Evolutionary conservation across 345 rosid species (phyloP).

Genomic region (Odontarrhena argentea): DNA sequence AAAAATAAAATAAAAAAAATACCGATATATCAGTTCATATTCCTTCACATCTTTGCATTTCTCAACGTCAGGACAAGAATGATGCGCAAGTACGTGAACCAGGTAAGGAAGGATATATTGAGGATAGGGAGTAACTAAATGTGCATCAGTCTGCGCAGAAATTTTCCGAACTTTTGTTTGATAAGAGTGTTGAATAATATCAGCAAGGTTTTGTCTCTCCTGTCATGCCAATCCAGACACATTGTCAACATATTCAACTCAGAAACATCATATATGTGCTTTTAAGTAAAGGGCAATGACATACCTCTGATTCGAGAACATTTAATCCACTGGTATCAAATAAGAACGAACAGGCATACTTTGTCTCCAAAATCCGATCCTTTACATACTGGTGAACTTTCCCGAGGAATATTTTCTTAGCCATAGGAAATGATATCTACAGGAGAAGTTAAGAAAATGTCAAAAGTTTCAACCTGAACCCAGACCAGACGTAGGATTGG

Average conservation of each 20-base stretch:
- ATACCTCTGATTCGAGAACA: conserved; percentile 69
- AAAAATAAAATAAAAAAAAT: not conserved
- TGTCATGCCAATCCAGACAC: conserved; percentile 44
- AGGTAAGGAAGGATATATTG: conserved; percentile 69
- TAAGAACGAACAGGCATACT: conserved; percentile 83
- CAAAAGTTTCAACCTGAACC: conserved; percentile 14
- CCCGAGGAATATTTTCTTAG: conserved; percentile 67
- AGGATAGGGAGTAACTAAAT: conserved; percentile 54
- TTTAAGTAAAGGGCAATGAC: conserved; percentile 38
- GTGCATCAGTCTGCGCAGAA: conserved; percentile 65
- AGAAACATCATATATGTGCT: conserved; percentile 22
- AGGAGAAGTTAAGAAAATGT: conserved; percentile 25
- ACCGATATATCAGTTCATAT: conserved; percentile 82
- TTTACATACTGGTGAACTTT: conserved; percentile 91
- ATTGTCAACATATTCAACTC: conserved; percentile 32
- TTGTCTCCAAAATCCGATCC: conserved; percentile 83
- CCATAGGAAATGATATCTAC: conserved; percentile 80
- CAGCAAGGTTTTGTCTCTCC: conserved; percentile 86
- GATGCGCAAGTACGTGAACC: conserved; percentile 88
- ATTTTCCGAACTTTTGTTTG: conserved; percentile 77
- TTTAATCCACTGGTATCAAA: conserved; percentile 53
- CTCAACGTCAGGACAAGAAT: conserved; percentile 72
- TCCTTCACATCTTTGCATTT: conserved; percentile 84
- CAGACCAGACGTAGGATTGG: conserved; percentile 12
- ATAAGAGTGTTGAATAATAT: conserved; percentile 78